Evolutionary conservation across 2,329 filamentous ascomycete species (phyloP), one percentile per base, ranked within the genome.

Genomic region (Annulohypoxylon truncatum): DNA sequence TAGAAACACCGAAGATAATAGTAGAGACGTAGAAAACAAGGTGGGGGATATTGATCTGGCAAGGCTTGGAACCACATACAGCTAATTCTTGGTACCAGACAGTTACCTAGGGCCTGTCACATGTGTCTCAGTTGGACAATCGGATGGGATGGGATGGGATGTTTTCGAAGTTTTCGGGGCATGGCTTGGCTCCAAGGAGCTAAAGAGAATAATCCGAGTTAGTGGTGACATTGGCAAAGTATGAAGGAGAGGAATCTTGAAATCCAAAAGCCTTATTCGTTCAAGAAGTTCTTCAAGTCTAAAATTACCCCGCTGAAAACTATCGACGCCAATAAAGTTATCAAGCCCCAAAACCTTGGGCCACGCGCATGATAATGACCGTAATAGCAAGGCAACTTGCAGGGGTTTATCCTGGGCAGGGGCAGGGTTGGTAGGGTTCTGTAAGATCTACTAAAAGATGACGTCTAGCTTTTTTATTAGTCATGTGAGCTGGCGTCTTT

Each of bases 401-500:
- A 55, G 58, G 35, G 28, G 48, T 5, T 13, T 48, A 48, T 15
- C 28, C 24, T 28, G 50, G 54, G 59, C 64, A 66, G 59, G 64
- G 64, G 38, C 10, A 59, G 64, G 38, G n/a, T 20, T 5, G 22
- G n/a, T 5, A 42, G n/a, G 24, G 42, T 28, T 63, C 59, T 48
- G 64, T 66, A 63, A 66, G 42, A 68, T 50, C 58, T 60, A 22
- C 54, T 35, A 44, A 53, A 65, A 48, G 28, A 67, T 70, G 65
- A 67, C 67, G 61, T 68, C 57, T 52, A 53, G 44, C 48, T 10
- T 15, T 38, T 15, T 40, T 61, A 58, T 64, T 60, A 64, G 60
- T 70, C 66, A 66, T 65, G 66, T 70, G 68, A 68, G 55, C 50
- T 56, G 51, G 58, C 47, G 64, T 63, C 40, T 60, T 61, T 55